A percentile compares a stretch with the other conserved stretches of the same genome.
phyloP scores from a whole-genome alignment of 805 yeast species.

The Candida jianshihensis region DNA sequence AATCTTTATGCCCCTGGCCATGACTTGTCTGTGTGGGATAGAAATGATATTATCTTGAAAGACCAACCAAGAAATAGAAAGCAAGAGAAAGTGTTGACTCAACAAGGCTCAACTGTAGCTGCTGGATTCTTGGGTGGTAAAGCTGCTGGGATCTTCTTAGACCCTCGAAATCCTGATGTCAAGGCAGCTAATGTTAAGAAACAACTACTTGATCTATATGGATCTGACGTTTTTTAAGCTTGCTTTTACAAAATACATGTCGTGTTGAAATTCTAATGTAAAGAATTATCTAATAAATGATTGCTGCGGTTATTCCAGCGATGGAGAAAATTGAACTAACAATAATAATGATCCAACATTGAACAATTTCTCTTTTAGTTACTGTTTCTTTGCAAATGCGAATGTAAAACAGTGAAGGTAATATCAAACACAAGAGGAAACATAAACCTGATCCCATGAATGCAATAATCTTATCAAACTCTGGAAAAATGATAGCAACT shows the following conservation, averaged over 20 bases:
- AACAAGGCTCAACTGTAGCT: background rate
- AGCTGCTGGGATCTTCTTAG: background rate
- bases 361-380: slow-evolving; percentile 28
- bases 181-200: no score
- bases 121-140: background rate
- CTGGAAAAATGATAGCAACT: slow-evolving; percentile 62
- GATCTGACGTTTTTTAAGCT: no score
- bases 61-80: background rate
- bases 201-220: no score
- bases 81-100: background rate
- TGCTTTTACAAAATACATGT: no score
- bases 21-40: background rate
- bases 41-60: background rate
- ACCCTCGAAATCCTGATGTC: background rate
- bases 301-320: slow-evolving; percentile 55
- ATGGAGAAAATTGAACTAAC: slow-evolving; percentile 43
- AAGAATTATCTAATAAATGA: slow-evolving; percentile 18
- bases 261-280: no score
- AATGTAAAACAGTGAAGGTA: slow-evolving; percentile 71
- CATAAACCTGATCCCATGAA: slow-evolving; percentile 78
- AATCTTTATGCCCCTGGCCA: background rate
- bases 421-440: slow-evolving; percentile 68
- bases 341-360: slow-evolving; percentile 37
- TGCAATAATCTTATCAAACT: slow-evolving; percentile 76
- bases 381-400: slow-evolving; percentile 43